Evolutionary conservation across 2,329 filamentous ascomycete species (phyloP), one percentile per base, ranked within the genome.

Genomic region (Paecilomyces fulvus): DNA sequence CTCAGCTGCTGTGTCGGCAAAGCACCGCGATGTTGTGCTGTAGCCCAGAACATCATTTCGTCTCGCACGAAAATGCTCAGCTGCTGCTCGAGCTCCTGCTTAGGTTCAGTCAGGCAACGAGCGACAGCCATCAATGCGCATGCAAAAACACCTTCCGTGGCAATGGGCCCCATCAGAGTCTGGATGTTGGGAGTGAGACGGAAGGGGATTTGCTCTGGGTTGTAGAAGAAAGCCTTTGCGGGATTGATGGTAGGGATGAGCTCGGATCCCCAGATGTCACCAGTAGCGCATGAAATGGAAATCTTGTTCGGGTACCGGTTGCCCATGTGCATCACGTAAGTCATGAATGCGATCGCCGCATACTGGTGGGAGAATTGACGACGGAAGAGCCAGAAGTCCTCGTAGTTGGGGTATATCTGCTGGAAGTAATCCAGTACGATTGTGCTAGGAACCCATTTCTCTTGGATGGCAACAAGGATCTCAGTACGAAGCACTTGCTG

Each of bases 371-470:
- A 89, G 76, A 99, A 96, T 63, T 96, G 92, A 58, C 92, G 87
- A 58, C 94, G 89, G 89, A 99, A 99, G 57, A 99, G 83, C 91
- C 92, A 99, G 79, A 97, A 96, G 66, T 96, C 92, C 50, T 89
- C 84, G 73, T 90, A 99, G 60, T 89, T 87, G 30, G 91, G 88
- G 75, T 94, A 97, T 4, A 86, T 89, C 62, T 82, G 80, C 69
- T 92, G 89, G 83, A 96, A 96, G 77, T 92, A 96, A 62, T 95
- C 85, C 55, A 95, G 81, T 21, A 88, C 86, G 58, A 97, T 79
- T 2, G 84, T 90, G 58, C 86, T 86, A 5, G 91, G 89, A 56
- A 96, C 92, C 83, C 88, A 95, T 70, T 92, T 92, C 71, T 95
- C 88, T 73, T 96, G 92, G 62, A 99, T 95, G 1, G 92, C 89